Conservation (phyloP, 2,329 filamentous ascomycete species). For the Harringtonia aguacate region DNA sequence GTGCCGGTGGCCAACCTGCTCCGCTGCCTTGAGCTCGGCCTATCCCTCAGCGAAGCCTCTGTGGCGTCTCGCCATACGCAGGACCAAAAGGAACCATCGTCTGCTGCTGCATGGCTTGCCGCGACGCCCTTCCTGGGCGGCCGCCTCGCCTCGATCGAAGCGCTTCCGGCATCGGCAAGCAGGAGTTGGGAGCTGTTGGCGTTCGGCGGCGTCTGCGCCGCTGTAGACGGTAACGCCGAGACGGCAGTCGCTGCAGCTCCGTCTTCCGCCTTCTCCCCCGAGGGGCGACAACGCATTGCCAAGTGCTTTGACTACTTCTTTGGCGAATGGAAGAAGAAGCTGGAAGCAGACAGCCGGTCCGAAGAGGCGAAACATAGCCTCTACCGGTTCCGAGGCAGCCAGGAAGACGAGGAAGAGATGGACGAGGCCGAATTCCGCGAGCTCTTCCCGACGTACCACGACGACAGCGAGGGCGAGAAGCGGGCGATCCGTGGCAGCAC, state of each 20-base stretch:
- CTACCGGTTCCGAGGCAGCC: conserved; percentile 72
- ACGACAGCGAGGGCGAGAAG: conserved; percentile 17
- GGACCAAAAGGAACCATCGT: neutral
- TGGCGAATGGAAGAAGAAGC: conserved; percentile 66
- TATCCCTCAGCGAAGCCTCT: conserved; percentile 50
- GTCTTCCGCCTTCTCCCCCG: conserved; percentile 28
- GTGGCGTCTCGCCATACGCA: conserved; percentile 14
- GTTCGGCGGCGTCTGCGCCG: conserved; percentile 31
- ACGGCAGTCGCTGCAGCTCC: conserved; percentile 25
- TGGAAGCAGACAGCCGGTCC: conserved; percentile 65
- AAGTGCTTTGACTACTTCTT: conserved; percentile 64
- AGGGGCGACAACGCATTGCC: conserved; percentile 45
- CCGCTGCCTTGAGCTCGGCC: conserved; percentile 64
- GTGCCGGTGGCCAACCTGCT: conserved; percentile 69
- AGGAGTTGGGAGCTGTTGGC: conserved; percentile 38
- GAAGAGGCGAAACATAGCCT: conserved; percentile 64
- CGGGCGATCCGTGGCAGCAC: conserved; percentile 13
- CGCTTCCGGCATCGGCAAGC: conserved; percentile 11
- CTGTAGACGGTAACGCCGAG: conserved; percentile 36
- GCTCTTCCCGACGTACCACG: conserved; percentile 70
- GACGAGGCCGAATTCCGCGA: conserved; percentile 66
- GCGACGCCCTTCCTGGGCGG: conserved; percentile 49
- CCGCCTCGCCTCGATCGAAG: conserved; percentile 18
- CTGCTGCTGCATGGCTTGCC: conserved; percentile 26
- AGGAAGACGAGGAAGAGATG: conserved; percentile 64